phyloP scores from a whole-genome alignment of 148 eudicot species.

The Camellia japonica region DNA sequence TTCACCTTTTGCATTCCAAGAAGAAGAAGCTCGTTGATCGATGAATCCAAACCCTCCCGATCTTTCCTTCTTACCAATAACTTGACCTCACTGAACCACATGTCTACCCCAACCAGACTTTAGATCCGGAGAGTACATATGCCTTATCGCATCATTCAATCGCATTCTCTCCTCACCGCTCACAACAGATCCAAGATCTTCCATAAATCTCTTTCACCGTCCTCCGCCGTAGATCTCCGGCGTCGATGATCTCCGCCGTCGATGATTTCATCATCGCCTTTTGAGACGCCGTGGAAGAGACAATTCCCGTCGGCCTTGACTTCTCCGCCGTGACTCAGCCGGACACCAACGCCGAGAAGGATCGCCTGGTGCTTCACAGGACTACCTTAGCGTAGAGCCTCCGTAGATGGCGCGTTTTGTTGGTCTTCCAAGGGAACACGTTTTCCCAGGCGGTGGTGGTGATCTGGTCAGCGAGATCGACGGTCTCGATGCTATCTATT shows the following conservation, averaged over 20 bases:
- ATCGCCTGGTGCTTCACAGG: conserved; percentile 59
- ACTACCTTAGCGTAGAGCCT: conserved; percentile 64
- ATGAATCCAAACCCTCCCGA: conserved; percentile 51
- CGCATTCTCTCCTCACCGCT: conserved; percentile 37
- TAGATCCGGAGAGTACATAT: conserved; percentile 79
- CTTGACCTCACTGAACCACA: conserved; percentile 81
- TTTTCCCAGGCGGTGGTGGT: conserved; percentile 48
- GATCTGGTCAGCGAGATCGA: conserved; percentile 17
- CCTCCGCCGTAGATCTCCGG: conserved; percentile 56
- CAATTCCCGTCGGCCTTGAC: conserved; percentile 94
- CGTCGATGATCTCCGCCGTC: conserved; percentile 17
- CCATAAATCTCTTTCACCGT: conserved; percentile 57
- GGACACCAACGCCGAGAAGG: conserved; percentile 36
- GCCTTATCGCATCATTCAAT: conserved; percentile 56
- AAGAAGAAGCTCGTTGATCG: conserved; percentile 53
- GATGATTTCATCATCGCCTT: conserved; percentile 37
- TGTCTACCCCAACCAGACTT: conserved; percentile 80
- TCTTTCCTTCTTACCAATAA: conserved; percentile 56
- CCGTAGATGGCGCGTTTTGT: conserved; percentile 39
- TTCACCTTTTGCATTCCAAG: conserved; percentile 73
- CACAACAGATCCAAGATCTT: conserved; percentile 55
- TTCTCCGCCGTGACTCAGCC: conserved; percentile 76
- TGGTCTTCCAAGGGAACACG: conserved; percentile 56
- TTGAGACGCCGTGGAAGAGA: conserved; percentile 59
- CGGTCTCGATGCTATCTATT: conserved; percentile 15